Evolutionary conservation across 805 yeast genomes (phyloP), one percentile per base, ranked within the genome.

Genomic region (Wickerhamiella shivajii): DNA sequence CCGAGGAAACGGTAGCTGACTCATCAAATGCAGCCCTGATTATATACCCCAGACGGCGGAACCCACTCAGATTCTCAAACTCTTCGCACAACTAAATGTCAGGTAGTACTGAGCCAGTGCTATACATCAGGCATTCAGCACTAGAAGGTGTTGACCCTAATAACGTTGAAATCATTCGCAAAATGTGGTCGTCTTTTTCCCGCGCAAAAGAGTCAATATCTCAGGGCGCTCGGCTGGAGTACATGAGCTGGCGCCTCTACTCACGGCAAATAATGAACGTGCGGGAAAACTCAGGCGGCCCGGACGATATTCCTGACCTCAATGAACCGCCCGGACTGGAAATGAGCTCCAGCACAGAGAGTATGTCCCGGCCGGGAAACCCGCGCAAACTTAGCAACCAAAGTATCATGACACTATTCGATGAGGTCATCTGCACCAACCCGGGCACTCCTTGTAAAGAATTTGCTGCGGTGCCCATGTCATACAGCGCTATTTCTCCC

Each of bases 221-320:
- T 13, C 43, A 47, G 19, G 47, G 49, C 13, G 39, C 41, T 22
- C 42, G 50, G 3, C 34, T 43, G 1, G 50, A 44, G 28, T 43
- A 46, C 27, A 41, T 44, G 8, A 34, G 41, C 8, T 46, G 50
- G 50, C 40, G 50, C n/a, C 33, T 46, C 6, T 46, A 46, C 27
- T 41, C 47, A 8, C 42, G 47, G 8, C 43, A 42, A 17, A 30
- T 44, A 5, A 14, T 40, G 10, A 31, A 26, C 12, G 37, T 27
- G 13, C n/a, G 28, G 27, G 32, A 27, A 11, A 29, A 22, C 27
- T n/a, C 22, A 19, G 27, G 15, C 11, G 11, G 14, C 19, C 18
- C 12, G 17, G 29, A 25, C 25, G 29, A 17, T 14, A 15, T 22
- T 9, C 39, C 34, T 9, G 18, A 14, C 12, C 15, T 25, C 7